Conservation (phyloP, 352 stramenopile species). For the Phytophthora citrophthora region DNA sequence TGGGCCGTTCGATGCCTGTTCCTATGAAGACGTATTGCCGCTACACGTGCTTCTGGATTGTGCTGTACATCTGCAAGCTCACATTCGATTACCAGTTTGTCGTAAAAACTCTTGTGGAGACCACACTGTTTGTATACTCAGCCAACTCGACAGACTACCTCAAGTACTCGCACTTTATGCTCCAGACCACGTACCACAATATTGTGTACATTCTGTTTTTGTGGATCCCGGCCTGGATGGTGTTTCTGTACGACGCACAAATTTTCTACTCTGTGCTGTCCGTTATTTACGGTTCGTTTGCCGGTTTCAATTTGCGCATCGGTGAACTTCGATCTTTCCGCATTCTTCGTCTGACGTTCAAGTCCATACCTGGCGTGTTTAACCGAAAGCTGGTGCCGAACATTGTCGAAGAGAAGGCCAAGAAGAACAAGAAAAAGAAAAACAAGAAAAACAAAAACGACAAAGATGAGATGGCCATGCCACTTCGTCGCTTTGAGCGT, state of each 20-base stretch:
- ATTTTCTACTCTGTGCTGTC: slow-evolving; percentile 87
- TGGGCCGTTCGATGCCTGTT: slow-evolving; percentile 78
- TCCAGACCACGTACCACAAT: slow-evolving; percentile 83
- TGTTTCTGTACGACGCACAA: slow-evolving; percentile 87
- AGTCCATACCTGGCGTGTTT: slow-evolving; percentile 84
- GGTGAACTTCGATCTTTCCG: slow-evolving; percentile 87
- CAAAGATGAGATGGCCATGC: slow-evolving; percentile 64
- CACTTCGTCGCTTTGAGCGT: slow-evolving; percentile 77
- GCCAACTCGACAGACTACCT: slow-evolving; percentile 69
- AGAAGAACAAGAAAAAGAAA: slow-evolving; percentile 71
- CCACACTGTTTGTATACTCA: slow-evolving; percentile 86
- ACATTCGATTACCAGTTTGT: slow-evolving; percentile 90
- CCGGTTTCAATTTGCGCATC: slow-evolving; percentile 85
- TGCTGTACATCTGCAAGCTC: slow-evolving; percentile 79
- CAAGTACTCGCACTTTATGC: slow-evolving; percentile 85
- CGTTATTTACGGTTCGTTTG: slow-evolving; percentile 81
- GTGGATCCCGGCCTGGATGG: slow-evolving; percentile 85
- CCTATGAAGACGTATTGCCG: slow-evolving; percentile 77
- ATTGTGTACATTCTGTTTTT: slow-evolving; percentile 82
- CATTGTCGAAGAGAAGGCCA: slow-evolving; percentile 79
- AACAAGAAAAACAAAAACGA: slow-evolving; percentile 52
- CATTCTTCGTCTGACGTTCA: slow-evolving; percentile 83
- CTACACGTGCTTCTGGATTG: slow-evolving; percentile 86
- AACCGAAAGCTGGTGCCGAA: slow-evolving; percentile 89
- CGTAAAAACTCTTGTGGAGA: slow-evolving; percentile 82